phyloP scores from a whole-genome alignment of 1,284 basidiomycete genomes.

The Blastosporella zonata region DNA sequence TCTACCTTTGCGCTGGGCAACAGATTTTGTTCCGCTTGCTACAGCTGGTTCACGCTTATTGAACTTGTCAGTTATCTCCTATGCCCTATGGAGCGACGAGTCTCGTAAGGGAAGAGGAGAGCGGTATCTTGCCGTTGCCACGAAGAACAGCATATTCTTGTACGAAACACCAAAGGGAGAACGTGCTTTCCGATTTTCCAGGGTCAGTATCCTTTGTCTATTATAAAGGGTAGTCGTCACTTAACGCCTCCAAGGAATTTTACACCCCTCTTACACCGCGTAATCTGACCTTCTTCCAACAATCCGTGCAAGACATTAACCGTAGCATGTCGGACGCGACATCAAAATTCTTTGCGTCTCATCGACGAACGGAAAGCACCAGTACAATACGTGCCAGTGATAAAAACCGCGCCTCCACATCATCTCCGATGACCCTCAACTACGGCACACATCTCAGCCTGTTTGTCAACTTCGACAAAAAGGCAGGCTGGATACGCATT shows the following conservation, averaged over 20 bases:
- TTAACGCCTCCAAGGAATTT: slow-evolving; percentile 57
- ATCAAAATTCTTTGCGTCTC: slow-evolving; percentile 27
- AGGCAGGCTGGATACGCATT: slow-evolving; percentile 73
- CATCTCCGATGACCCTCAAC: slow-evolving; percentile 31
- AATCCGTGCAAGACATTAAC: slow-evolving; percentile 53
- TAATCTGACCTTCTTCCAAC: slow-evolving; percentile 64
- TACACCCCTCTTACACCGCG: slow-evolving; percentile 70
- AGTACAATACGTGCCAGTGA: slow-evolving; percentile 29
- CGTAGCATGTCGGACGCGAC: slow-evolving; percentile 44
- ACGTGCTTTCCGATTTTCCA: slow-evolving; percentile 76
- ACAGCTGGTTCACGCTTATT: slow-evolving; percentile 60
- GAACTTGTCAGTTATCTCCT: slow-evolving; percentile 57
- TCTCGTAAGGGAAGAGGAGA: slow-evolving; percentile 48
- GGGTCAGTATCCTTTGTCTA: slow-evolving; percentile 41
- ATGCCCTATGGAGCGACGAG: slow-evolving; percentile 63
- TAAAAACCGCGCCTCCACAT: slow-evolving; percentile 17
- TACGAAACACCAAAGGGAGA: slow-evolving; percentile 80
- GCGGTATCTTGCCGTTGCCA: slow-evolving; percentile 70
- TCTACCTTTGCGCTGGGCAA: slow-evolving; percentile 74
- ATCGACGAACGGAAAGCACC: slow-evolving; percentile 35
- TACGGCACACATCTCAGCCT: slow-evolving; percentile 70
- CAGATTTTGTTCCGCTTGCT: slow-evolving; percentile 75
- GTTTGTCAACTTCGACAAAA: slow-evolving; percentile 81
- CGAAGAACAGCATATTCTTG: slow-evolving; percentile 66
- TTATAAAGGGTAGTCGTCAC: slow-evolving; percentile 1